Evolutionary conservation across 1,284 basidiomycete genomes (phyloP).

Genomic region (Heterobasidion occidentale): DNA sequence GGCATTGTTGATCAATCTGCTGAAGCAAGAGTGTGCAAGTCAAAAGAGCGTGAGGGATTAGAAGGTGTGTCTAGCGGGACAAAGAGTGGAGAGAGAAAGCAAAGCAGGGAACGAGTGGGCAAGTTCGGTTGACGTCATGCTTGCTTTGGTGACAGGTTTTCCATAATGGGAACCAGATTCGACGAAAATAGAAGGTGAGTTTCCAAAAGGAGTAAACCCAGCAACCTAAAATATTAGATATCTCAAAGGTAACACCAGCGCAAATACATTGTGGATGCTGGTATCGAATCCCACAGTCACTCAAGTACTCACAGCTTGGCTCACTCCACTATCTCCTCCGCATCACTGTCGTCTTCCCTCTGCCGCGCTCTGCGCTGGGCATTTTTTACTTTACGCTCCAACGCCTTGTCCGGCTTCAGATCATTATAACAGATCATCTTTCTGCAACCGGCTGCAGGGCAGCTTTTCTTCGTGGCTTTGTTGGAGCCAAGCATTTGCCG

Average conservation of each 20-base stretch:
- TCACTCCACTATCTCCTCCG: conserved; percentile 59
- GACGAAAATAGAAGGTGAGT: not conserved
- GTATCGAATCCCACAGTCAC: not conserved
- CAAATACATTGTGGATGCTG: no score
- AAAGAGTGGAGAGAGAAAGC: not conserved
- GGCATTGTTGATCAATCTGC: not conserved
- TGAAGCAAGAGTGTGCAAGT: no score
- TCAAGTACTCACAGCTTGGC: not conserved
- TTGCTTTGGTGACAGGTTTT: no score
- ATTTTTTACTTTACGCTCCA: conserved; percentile 55
- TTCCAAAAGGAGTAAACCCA: not conserved
- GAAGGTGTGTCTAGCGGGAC: not conserved
- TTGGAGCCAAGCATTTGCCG: conserved; percentile 38
- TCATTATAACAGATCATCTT: conserved; percentile 43
- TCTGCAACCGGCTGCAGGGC: conserved; percentile 67
- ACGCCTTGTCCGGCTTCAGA: conserved; percentile 43
- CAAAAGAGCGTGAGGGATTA: not conserved
- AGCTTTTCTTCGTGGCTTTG: conserved; percentile 31
- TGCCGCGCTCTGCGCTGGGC: conserved; percentile 34
- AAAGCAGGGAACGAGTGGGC: not conserved
- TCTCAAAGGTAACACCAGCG: not conserved
- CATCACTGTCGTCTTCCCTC: conserved; percentile 39
- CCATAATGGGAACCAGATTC: not conserved
- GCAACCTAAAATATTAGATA: not conserved
- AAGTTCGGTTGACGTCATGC: no score